phyloP scores from a whole-genome alignment of 2,329 filamentous ascomycete genomes.

The Ophiocordyceps camponoti-rufipedis region DNA sequence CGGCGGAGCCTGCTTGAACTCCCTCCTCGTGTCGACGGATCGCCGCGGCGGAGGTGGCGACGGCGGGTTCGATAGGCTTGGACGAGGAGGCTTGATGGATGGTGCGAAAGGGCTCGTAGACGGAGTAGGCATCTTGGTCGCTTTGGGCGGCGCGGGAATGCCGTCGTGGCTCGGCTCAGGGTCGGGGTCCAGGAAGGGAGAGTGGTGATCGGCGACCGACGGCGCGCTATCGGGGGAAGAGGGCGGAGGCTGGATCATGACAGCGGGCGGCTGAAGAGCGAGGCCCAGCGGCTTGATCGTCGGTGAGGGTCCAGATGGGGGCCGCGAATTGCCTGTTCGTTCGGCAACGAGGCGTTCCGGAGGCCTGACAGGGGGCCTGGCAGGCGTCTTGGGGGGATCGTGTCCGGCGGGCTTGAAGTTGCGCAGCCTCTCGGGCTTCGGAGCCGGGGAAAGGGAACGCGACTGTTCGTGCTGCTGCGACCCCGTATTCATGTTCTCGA shows the following conservation, averaged over 20 bases:
- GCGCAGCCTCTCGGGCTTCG: constrained; percentile 24
- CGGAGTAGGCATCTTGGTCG: constrained; percentile 36
- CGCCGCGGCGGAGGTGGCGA: constrained; percentile 46
- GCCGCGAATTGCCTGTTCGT: constrained; percentile 4
- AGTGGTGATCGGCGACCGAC: constrained; percentile 19
- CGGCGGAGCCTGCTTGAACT: constrained; percentile 30
- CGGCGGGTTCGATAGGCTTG: constrained; percentile 31
- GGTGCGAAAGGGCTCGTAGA: constrained; percentile 32
- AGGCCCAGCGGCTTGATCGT: constrained; percentile 8
- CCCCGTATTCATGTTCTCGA: constrained; percentile 47
- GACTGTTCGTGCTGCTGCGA: constrained; percentile 6
- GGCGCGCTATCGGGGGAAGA: constrained; percentile 40
- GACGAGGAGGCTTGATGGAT: constrained; percentile 24
- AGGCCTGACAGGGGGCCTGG: constrained; percentile 5
- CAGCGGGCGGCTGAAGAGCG: constrained; percentile 41
- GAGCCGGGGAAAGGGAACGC: constrained; percentile 18
- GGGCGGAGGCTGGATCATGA: constrained; percentile 50
- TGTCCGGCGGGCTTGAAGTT: constrained; percentile 21
- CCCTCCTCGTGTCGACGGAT: constrained; percentile 36
- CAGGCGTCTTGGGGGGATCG: constrained; percentile 3
- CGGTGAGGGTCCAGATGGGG: constrained; percentile 9
- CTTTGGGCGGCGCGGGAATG: constrained; percentile 22
- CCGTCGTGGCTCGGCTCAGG: constrained; percentile 20
- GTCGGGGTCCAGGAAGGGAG: constrained; percentile 29
- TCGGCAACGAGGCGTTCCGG: constrained; percentile 8